Conservation (phyloP, 1,139 yeast genomes). For the Lodderomyces beijingensis region DNA sequence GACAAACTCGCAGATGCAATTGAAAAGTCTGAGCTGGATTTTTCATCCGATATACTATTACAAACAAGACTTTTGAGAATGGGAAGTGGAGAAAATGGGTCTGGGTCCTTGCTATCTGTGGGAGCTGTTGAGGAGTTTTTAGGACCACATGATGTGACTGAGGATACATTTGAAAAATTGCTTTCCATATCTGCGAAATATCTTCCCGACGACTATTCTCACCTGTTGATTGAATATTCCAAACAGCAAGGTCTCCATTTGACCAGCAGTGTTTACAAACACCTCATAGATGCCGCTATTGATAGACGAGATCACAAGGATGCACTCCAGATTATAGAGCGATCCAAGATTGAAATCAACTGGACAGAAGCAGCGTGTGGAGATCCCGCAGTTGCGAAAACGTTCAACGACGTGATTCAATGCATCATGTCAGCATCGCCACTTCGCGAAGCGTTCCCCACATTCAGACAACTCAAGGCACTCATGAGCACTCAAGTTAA, state of each 20-base stretch:
- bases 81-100: background rate
- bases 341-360: conserved; percentile 12
- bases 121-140: too few relatives aligned
- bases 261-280: conserved; percentile 17
- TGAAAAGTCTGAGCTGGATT: background rate
- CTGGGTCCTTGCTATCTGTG: background rate
- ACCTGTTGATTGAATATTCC: background rate
- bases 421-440: conserved; percentile 17
- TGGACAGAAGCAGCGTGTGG: conserved; percentile 28
- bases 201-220: background rate
- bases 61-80: background rate
- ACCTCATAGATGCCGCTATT: conserved; percentile 23
- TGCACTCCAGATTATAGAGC: conserved; percentile 28
- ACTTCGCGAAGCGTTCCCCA: conserved; percentile 25
- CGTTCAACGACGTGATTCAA: conserved; percentile 33
- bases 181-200: conserved; percentile 1
- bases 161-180: conserved; percentile 1
- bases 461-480: conserved; percentile 35
- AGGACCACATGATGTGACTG: background rate
- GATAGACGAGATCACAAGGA: conserved; percentile 14
- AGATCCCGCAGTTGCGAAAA: conserved; percentile 27
- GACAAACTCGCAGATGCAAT: background rate
- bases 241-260: conserved; percentile 1
- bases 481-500: conserved; percentile 30
- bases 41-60: background rate